Evolutionary conservation across 139 green algal species (phyloP).

Genomic region (Deuterostichococcus epilithicus): DNA sequence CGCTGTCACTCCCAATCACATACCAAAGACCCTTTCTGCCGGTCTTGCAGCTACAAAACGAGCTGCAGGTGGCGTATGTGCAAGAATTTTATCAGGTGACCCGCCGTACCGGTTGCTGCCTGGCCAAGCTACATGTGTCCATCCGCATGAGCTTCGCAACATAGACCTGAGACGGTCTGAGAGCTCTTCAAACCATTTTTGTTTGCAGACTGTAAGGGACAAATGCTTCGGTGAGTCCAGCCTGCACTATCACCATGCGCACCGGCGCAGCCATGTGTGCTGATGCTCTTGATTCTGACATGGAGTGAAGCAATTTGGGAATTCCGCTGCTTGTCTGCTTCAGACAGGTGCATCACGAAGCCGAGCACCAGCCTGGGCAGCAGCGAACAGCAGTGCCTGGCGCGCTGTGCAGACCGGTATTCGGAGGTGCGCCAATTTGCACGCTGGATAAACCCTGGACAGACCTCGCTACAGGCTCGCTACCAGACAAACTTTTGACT

Average conservation of each 20-base stretch:
- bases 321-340: background rate
- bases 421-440: constrained; percentile 50
- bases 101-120: background rate
- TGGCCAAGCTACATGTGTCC: background rate
- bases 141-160: background rate
- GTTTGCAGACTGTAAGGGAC: constrained; percentile 82
- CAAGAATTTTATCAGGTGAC: constrained; percentile 18
- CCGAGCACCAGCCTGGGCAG: constrained; percentile 79
- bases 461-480: too few species aligned
- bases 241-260: too few species aligned
- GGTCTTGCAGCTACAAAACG: constrained; percentile 2
- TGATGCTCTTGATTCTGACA: too few species aligned
- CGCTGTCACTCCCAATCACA: too few species aligned
- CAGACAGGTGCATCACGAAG: constrained; percentile 80
- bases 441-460: background rate
- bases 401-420: constrained; percentile 87
- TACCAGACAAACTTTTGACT: too few species aligned
- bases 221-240: constrained; percentile 75
- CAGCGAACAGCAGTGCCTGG: constrained; percentile 85
- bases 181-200: background rate
- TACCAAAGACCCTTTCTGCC: background rate
- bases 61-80: constrained; percentile 8
- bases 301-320: too few species aligned
- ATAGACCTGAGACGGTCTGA: background rate
- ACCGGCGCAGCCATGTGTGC: too few species aligned